phyloP scores from a whole-genome alignment of 2,329 filamentous ascomycete genomes.

The Delphinella strobiligena region DNA sequence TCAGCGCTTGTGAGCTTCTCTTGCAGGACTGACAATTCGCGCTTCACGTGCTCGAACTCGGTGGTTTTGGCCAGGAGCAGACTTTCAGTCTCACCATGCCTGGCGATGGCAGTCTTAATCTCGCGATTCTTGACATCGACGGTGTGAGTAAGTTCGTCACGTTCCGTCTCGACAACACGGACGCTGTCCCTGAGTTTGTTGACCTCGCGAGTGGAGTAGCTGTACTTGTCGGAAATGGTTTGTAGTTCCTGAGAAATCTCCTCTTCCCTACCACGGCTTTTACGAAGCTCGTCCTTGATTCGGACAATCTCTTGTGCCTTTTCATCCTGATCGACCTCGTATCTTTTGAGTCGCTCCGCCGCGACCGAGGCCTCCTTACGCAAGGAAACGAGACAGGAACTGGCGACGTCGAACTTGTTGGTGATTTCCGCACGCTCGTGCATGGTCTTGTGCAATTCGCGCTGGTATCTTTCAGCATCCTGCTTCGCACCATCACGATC shows the following conservation, averaged over 20 bases:
- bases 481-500: constrained; percentile 17
- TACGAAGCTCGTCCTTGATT: constrained; percentile 18
- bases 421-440: constrained; percentile 18
- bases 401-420: constrained; percentile 15
- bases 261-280: constrained; percentile 13
- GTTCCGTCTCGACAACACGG: constrained; percentile 17
- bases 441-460: constrained; percentile 15
- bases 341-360: constrained; percentile 15
- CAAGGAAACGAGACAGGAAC: constrained; percentile 13
- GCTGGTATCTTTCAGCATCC: constrained; percentile 17
- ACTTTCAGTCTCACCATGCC: constrained; percentile 15
- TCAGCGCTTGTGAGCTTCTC: constrained; percentile 16
- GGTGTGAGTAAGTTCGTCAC: constrained; percentile 17
- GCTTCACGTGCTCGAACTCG: constrained; percentile 15
- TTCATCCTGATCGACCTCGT: constrained; percentile 16
- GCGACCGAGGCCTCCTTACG: constrained; percentile 16
- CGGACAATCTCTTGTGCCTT: constrained; percentile 17
- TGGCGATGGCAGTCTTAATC: constrained; percentile 15
- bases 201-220: constrained; percentile 15
- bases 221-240: constrained; percentile 15
- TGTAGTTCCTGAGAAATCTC: constrained; percentile 15
- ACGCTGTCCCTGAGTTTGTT: constrained; percentile 16
- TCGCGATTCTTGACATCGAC: constrained; percentile 18
- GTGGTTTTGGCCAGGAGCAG: constrained; percentile 14
- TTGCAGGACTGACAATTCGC: constrained; percentile 15